phyloP scores from a whole-genome alignment of 2,329 filamentous ascomycete genomes.

The Aspergillus sojae region DNA sequence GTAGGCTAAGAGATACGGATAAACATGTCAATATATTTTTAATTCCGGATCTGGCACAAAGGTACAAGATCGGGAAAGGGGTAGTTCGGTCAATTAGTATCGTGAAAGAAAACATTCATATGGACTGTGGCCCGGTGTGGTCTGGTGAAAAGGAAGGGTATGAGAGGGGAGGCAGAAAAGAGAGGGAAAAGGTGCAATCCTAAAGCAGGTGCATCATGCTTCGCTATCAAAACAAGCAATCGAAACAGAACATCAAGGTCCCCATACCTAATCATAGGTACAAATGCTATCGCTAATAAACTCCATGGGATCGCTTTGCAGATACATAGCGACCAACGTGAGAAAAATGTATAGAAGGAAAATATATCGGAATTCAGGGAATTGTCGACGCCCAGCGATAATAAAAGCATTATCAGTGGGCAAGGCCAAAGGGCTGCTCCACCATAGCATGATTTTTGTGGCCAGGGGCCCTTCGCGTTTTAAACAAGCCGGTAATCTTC shows the following conservation, averaged over 20 bases:
- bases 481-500: conserved; percentile 10
- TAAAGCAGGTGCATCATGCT: not conserved
- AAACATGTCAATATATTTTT: not conserved
- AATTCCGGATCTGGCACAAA: not conserved
- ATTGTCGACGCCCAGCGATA: not conserved
- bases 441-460: not conserved
- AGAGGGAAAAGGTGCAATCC: not conserved
- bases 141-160: not conserved
- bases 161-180: not conserved
- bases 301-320: not conserved
- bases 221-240: not conserved
- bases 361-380: not conserved
- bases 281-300: not conserved
- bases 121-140: not conserved
- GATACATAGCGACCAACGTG: not conserved
- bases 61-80: not conserved
- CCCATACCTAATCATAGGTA: not conserved
- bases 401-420: not conserved
- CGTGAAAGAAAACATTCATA: not conserved
- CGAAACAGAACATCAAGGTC: not conserved
- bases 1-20: not conserved
- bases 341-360: not conserved
- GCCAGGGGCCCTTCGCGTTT: conserved; percentile 3
- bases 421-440: not conserved
- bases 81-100: not conserved